phyloP scores from a whole-genome alignment of 2,329 filamentous ascomycete genomes.

The Xylaria sp. region DNA sequence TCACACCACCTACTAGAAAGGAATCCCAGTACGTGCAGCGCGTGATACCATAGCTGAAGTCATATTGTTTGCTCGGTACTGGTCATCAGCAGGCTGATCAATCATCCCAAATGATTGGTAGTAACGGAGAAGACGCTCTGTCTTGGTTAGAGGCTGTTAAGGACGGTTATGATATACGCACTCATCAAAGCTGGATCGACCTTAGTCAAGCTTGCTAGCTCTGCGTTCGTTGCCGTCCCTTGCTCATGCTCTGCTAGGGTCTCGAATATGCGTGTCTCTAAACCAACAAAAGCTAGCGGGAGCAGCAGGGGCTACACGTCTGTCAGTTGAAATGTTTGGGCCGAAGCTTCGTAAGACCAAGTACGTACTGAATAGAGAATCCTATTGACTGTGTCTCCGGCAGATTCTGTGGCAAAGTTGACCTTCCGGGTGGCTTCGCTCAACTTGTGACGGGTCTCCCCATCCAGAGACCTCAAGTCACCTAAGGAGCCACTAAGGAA shows the following conservation, averaged over 20 bases:
- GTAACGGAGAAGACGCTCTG: slow-evolving; percentile 40
- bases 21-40: background rate
- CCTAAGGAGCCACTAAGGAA: too few species aligned
- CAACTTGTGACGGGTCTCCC: background rate
- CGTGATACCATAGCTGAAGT: slow-evolving; percentile 21
- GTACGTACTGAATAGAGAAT: slow-evolving; percentile 28
- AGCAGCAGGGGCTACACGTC: slow-evolving; percentile 16
- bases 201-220: slow-evolving; percentile 4
- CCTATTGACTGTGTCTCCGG: slow-evolving; percentile 35
- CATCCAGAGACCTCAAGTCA: too few species aligned
- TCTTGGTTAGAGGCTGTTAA: background rate
- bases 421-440: slow-evolving; percentile 28
- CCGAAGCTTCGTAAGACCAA: background rate
- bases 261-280: slow-evolving; percentile 22
- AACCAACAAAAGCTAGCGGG: slow-evolving; percentile 8
- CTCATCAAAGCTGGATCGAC: slow-evolving; percentile 36
- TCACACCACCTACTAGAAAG: background rate
- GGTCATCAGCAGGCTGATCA: slow-evolving; percentile 33
- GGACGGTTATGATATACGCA: slow-evolving; percentile 6
- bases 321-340: background rate
- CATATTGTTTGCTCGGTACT: slow-evolving; percentile 36
- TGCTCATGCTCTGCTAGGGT: background rate
- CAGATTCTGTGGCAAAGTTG: slow-evolving; percentile 28
- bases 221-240: background rate
- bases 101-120: slow-evolving; percentile 41